These are phyloP conservation scores for Thinopyrum elongatum DNA, from an alignment of 176 grass and related monocot genomes.

Conservation along the genomic window DNA sequence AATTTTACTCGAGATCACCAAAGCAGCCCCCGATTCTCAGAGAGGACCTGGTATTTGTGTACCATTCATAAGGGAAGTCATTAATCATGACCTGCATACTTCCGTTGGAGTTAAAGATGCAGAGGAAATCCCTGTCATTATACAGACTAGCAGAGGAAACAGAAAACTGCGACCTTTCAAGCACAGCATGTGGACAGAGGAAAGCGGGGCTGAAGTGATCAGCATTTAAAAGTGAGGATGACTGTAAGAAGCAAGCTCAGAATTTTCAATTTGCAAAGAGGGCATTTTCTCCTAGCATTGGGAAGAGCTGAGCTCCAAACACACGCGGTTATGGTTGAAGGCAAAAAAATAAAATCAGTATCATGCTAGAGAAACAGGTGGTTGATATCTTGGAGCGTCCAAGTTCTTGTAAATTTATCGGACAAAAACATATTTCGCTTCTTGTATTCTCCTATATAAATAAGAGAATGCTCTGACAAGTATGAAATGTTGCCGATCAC, in stretches of 20 bases:
- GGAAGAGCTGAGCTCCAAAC: background rate
- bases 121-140: background rate
- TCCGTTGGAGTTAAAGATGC: background rate
- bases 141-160: background rate
- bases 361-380: background rate
- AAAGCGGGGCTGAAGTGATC: background rate
- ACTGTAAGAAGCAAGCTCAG: background rate
- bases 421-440: background rate
- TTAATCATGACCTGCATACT: background rate
- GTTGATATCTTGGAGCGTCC: background rate
- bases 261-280: background rate
- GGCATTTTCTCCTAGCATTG: background rate
- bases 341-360: too few species aligned
- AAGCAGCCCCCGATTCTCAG: background rate
- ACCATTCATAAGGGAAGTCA: background rate
- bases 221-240: constrained; percentile 6
- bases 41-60: constrained; percentile 1
- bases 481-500: background rate
- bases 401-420: background rate
- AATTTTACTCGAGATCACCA: background rate
- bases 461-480: background rate
- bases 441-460: background rate
- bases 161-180: background rate
- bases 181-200: background rate
- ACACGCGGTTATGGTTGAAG: background rate